Percentiles rank a stretch among this genome's conserved stretches.
phyloP scores from a whole-genome alignment of 257 asterid species.

The Ilex aquifolium region DNA sequence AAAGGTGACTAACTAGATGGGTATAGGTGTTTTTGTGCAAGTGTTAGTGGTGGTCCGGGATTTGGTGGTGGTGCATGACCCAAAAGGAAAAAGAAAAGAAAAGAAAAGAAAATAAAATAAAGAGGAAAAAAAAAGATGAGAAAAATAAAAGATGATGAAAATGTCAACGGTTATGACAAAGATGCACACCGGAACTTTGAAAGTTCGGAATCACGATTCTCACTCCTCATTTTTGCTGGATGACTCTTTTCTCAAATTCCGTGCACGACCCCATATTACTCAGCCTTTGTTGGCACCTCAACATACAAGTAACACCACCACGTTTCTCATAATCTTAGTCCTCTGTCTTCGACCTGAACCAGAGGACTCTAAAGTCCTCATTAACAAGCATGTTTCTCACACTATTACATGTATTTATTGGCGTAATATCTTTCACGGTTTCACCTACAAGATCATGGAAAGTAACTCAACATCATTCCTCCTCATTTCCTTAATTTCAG shows the following conservation, averaged over 20 bases:
- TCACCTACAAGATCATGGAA: background rate
- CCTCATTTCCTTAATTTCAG: too few relatives aligned
- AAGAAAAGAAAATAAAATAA: conserved; percentile 5
- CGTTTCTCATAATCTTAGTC: too few relatives aligned
- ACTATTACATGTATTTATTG: too few relatives aligned
- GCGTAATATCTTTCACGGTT: too few relatives aligned
- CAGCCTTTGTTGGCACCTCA: conserved; percentile 8
- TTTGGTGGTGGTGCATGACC: conserved; percentile 20
- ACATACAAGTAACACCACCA: too few relatives aligned
- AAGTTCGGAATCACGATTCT: conserved; percentile 24
- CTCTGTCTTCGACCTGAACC: too few relatives aligned
- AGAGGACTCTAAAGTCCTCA: too few relatives aligned
- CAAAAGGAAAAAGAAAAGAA: conserved; percentile 18
- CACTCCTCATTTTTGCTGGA: conserved; percentile 5
- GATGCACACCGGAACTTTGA: conserved; percentile 19
- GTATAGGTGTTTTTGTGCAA: conserved; percentile 27
- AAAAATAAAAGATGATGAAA: conserved; percentile 9
- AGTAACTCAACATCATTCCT: too few relatives aligned
- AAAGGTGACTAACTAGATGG: conserved; percentile 34
- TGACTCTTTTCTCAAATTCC: conserved; percentile 30
- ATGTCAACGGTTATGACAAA: conserved; percentile 56
- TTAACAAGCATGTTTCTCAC: too few relatives aligned
- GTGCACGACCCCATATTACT: conserved; percentile 26
- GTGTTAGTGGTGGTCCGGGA: conserved; percentile 59
- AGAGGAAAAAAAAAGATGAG: conserved; percentile 6